These are phyloP conservation scores for Truncatella angustata DNA, from an alignment of 2,329 filamentous ascomycete genomes.

Conservation along the genomic window DNA sequence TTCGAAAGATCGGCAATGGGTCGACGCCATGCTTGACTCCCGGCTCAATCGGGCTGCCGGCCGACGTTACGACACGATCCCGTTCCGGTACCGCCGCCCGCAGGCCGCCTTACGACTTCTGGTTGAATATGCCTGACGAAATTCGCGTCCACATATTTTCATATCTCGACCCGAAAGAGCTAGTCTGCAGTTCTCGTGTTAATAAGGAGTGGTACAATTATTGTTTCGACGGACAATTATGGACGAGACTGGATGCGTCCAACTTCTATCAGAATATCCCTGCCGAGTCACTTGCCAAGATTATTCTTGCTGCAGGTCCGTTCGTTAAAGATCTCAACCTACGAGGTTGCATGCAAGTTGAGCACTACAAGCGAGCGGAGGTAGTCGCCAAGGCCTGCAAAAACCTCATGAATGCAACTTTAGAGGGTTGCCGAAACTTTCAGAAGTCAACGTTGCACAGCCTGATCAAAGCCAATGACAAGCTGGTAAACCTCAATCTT, in stretches of 20 bases:
- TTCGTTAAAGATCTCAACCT: slow-evolving; percentile 91
- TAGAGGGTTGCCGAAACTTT: slow-evolving; percentile 88
- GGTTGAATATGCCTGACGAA: slow-evolving; percentile 79
- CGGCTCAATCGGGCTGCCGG: slow-evolving; percentile 61
- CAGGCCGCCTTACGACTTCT: slow-evolving; percentile 61
- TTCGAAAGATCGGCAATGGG: slow-evolving; percentile 54
- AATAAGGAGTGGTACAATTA: slow-evolving; percentile 76
- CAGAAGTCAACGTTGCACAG: slow-evolving; percentile 74
- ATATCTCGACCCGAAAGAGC: slow-evolving; percentile 74
- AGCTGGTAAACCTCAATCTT: slow-evolving; percentile 81
- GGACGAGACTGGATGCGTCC: slow-evolving; percentile 80
- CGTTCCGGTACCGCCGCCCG: slow-evolving; percentile 20
- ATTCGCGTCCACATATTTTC: slow-evolving; percentile 75
- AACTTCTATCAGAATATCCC: slow-evolving; percentile 88
- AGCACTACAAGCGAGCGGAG: slow-evolving; percentile 75
- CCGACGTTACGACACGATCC: slow-evolving; percentile 49
- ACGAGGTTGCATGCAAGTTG: slow-evolving; percentile 84
- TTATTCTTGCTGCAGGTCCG: slow-evolving; percentile 80
- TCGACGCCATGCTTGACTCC: slow-evolving; percentile 35
- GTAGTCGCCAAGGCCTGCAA: slow-evolving; percentile 79
- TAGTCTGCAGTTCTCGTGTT: slow-evolving; percentile 74
- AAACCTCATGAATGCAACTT: slow-evolving; percentile 82
- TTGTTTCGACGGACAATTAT: slow-evolving; percentile 94
- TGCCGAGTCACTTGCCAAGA: slow-evolving; percentile 76
- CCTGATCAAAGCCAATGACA: slow-evolving; percentile 70